These are phyloP conservation scores for Serendipita sp. DNA, from an alignment of 768 basidiomycete species.

Conservation along the genomic window DNA sequence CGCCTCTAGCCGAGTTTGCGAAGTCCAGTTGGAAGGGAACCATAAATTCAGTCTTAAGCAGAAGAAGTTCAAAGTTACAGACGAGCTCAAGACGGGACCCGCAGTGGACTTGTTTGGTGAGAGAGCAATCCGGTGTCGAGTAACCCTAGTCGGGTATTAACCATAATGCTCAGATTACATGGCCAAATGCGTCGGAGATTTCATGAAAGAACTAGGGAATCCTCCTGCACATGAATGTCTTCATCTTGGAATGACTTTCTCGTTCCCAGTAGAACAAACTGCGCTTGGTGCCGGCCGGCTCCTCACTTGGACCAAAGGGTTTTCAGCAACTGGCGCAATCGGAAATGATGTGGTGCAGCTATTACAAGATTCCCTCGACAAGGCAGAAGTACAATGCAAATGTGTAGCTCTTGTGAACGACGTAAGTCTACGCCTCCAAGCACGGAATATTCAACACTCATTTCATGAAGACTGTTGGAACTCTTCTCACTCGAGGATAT, in stretches of 20 bases:
- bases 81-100: slow-evolving; percentile 83
- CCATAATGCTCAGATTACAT: slow-evolving; percentile 63
- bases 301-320: slow-evolving; percentile 92
- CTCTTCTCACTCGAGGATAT: slow-evolving; percentile 83
- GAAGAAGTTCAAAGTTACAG: slow-evolving; percentile 94
- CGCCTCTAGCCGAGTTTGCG: slow-evolving; percentile 66
- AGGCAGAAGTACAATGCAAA: slow-evolving; percentile 80
- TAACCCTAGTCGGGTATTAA: neutral
- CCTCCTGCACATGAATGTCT: slow-evolving; percentile 20
- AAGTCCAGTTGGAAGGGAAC: slow-evolving; percentile 80
- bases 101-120: slow-evolving; percentile 72
- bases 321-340: slow-evolving; percentile 76
- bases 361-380: slow-evolving; percentile 80
- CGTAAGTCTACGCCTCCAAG: slow-evolving; percentile 28
- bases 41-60: slow-evolving; percentile 79
- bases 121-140: slow-evolving; percentile 10
- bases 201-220: slow-evolving; percentile 50
- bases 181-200: slow-evolving; percentile 89
- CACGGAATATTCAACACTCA: neutral
- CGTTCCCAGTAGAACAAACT: slow-evolving; percentile 94
- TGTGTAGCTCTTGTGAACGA: slow-evolving; percentile 91
- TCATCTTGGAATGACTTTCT: slow-evolving; percentile 85
- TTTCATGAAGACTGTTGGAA: slow-evolving; percentile 68
- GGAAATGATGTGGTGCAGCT: slow-evolving; percentile 81
- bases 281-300: slow-evolving; percentile 81